Base-by-base conservation (phyloP, 2,329 filamentous ascomycete species). In the Epichloe festucae region DNA sequence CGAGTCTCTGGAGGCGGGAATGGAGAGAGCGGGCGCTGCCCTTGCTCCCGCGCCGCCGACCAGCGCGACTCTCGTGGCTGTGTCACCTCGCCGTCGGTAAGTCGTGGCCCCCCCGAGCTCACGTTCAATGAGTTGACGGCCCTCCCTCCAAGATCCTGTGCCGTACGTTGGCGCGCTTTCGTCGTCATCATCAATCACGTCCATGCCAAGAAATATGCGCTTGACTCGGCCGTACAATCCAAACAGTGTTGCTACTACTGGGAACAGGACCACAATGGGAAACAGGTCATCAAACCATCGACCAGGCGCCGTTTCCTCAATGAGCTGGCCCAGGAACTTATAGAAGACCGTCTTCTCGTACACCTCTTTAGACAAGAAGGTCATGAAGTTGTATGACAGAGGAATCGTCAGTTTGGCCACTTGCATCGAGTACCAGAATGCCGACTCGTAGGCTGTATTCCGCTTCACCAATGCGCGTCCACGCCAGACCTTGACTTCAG, bases 401-500 rank as follows among this genome's bases (percentile, higher is more conserved):
- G 93, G 93, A 0, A 98, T 88, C 1, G 87, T 95, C 43, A 98
- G 80, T 61, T 90, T 88, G 49, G 93, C 91, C 11, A 96, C 87
- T 65, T 96, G 89, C 53, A 89, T 83, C 1, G 89, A 85, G 64
- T 97, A 98, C 89, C 94, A 98, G 59, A 91, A 94, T 0, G 93
- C 93, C 48, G 85, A 89, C 65, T 97, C 93, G 54, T 88, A 83
- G 53, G 94, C 91, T 0, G 93, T 98, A 63, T 95, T 93, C 52
- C 93, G 83, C 53, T 81, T 82, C 46, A 97, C 91, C 5, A 98
- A 75, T 0, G 93, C 91, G 36, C 93, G 82, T 47, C 94, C 93
- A 52, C 93, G 87, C 93, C 93, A 98, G n/a, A 96, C 89, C 62
- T 93, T 94, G 60, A 95, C 88, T 63, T 95, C 89, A 14, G 85